Percentiles rank a stretch among this genome's conserved stretches.
Evolutionary conservation across 305 asterid species (phyloP).

Genomic region (Rubia occidens): DNA sequence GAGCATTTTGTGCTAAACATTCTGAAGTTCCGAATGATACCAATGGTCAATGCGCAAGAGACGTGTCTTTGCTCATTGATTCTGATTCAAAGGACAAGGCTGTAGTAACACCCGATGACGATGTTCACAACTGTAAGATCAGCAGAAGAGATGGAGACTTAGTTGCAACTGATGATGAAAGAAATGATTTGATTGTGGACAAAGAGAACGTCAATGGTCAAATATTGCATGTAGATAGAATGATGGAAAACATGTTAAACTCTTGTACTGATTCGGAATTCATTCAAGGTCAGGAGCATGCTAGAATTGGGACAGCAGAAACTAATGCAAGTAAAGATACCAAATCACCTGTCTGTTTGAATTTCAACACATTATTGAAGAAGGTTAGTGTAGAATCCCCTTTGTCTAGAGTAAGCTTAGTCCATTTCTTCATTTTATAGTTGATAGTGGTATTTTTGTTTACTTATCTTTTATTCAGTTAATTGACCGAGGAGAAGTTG

Average conservation of each 20-base stretch:
- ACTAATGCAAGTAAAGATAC: constrained; percentile 28
- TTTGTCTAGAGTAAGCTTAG: background rate
- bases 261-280: constrained; percentile 35
- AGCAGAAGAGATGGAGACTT: constrained; percentile 33
- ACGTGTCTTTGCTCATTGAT: constrained; percentile 35
- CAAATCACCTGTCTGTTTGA: constrained; percentile 30
- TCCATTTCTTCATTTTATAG: background rate
- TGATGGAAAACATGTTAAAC: constrained; percentile 27
- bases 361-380: constrained; percentile 47
- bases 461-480: constrained; percentile 35
- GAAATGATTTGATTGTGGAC: constrained; percentile 26
- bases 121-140: constrained; percentile 26
- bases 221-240: constrained; percentile 31
- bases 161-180: constrained; percentile 23
- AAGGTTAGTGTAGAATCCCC: constrained; percentile 42
- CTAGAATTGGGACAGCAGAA: constrained; percentile 26
- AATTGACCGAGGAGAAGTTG: constrained; percentile 68
- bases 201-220: constrained; percentile 34
- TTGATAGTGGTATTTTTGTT: constrained; percentile 2
- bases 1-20: constrained; percentile 91
- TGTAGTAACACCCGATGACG: constrained; percentile 16
- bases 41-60: constrained; percentile 38
- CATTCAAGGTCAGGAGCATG: constrained; percentile 31
- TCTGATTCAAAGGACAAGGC: constrained; percentile 30
- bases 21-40: constrained; percentile 48